A percentile compares a stretch with the other conserved stretches of the same genome.
Conservation (phyloP, 2,329 filamentous ascomycete genomes). For the Ophiostoma sp. region DNA sequence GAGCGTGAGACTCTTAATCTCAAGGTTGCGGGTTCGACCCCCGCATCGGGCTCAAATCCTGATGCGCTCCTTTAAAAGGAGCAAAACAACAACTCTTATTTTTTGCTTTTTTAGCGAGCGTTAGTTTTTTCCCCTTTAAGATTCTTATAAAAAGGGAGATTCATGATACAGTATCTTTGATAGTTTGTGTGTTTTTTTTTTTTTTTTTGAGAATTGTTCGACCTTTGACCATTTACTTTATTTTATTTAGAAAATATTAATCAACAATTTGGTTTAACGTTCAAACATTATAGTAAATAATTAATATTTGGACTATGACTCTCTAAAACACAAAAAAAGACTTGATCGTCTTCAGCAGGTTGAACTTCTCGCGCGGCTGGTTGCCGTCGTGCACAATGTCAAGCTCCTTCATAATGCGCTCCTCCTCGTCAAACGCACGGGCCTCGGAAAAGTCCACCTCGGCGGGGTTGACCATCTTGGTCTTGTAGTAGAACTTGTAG, state of each 20-base stretch:
- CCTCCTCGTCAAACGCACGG: neutral
- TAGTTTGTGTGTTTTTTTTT: neutral
- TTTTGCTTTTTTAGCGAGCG: neutral
- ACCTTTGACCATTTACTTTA: neutral
- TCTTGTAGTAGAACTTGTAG: slow-evolving; percentile 3
- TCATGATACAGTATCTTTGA: no score
- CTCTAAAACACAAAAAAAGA: slow-evolving; percentile 7
- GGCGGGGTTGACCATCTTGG: slow-evolving; percentile 7
- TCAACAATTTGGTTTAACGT: neutral
- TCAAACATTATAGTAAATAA: neutral
- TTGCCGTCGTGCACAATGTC: neutral
- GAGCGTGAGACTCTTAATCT: slow-evolving; percentile 65
- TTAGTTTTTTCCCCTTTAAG: no score
- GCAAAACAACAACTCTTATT: neutral
- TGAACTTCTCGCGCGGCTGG: slow-evolving; percentile 1
- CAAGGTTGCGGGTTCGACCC: slow-evolving; percentile 40
- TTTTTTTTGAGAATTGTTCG: neutral
- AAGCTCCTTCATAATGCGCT: neutral
- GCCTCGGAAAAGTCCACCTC: neutral
- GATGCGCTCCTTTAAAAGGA: slow-evolving; percentile 30
- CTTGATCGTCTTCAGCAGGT: neutral
- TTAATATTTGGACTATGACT: no score
- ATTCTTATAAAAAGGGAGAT: no score
- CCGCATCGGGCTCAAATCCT: slow-evolving; percentile 45
- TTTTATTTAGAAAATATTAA: neutral